Evolutionary conservation across 768 basidiomycete genomes (phyloP), one percentile per base, ranked within the genome.

Genomic region (Hortiboletus flavorubellus): DNA sequence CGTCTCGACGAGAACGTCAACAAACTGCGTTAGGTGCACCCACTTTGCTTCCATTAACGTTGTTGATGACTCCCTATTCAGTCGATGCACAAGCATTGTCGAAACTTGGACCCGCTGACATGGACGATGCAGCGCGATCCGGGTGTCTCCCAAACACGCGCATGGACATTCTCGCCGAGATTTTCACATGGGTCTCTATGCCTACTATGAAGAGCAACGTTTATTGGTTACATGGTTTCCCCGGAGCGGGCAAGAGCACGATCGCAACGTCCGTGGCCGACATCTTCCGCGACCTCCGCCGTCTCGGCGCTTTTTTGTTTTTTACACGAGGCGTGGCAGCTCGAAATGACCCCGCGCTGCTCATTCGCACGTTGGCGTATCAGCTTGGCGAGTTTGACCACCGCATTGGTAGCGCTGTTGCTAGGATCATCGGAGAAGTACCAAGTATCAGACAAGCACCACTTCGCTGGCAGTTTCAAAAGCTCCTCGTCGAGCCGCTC

Each of bases 191-290:
- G 69, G 55, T 50, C 18, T 33, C 60, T 26, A 57, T 49, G 23
- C 71, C 69, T n/a, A 46, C 49, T 4, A 15, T 21, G 39, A 54
- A 55, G 21, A 31, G 54, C 4, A 71, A 59, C 18, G 50, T 74
- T 8, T 72, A 66, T 35, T 74, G 73, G 73, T 49, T 74, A 30
- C 61, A 69, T 33, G 72, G 73, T 8, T 65, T 72, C 35, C 72
- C 73, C 0, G 73, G 73, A 16, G 54, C 71, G 6, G 74, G 73
- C 11, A 74, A 74, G 61, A 75, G 73, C 37, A 66, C 73, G 2
- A 59, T 74, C 21, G 51, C 73, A 5, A 75, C 68, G 0, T 75
- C 74, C 0, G 52, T 73, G 12, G 73, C 73, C 35, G 67, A 70
- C 49, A 44, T 72, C 29, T 70, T 69, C 29, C 59, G 66, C n/a